Percentiles rank a stretch among this genome's conserved stretches.
Evolutionary conservation across 2,329 filamentous ascomycete genomes (phyloP).

Genomic region (Cyphellophora europaea): DNA sequence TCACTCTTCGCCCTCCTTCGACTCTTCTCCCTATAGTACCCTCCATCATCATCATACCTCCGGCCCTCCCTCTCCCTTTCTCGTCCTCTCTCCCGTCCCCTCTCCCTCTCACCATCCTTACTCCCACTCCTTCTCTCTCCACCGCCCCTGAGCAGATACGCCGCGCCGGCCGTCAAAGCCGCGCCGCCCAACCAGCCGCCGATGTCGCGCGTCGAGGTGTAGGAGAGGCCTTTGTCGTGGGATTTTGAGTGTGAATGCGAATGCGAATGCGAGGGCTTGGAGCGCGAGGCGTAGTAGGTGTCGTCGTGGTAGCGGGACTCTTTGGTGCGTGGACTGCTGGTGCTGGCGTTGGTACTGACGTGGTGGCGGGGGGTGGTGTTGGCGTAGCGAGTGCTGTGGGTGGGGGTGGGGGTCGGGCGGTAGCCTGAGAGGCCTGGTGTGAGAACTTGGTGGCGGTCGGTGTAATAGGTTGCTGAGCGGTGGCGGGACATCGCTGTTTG

Average conservation of each 20-base stretch:
- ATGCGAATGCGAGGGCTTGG: neutral
- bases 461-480: neutral
- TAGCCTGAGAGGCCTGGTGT: neutral
- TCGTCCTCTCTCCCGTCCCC: neutral
- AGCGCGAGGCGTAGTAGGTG: neutral
- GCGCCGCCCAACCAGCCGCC: neutral
- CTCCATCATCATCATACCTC: constrained; percentile 1
- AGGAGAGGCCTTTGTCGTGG: neutral
- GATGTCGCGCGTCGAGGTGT: neutral
- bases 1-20: neutral
- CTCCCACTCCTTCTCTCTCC: neutral
- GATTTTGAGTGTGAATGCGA: too few relatives aligned
- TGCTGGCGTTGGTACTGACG: neutral
- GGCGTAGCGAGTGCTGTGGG: neutral
- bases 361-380: neutral
- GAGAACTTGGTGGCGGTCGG: neutral
- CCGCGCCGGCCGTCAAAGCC: neutral
- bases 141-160: neutral
- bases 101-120: neutral
- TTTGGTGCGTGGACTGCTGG: neutral
- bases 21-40: neutral
- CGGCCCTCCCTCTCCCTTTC: neutral
- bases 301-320: neutral
- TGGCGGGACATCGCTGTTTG: constrained; percentile 1
- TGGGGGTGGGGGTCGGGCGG: neutral